Evolutionary conservation across 768 basidiomycete species (phyloP).

Genomic region (Lactifluus rugatus): DNA sequence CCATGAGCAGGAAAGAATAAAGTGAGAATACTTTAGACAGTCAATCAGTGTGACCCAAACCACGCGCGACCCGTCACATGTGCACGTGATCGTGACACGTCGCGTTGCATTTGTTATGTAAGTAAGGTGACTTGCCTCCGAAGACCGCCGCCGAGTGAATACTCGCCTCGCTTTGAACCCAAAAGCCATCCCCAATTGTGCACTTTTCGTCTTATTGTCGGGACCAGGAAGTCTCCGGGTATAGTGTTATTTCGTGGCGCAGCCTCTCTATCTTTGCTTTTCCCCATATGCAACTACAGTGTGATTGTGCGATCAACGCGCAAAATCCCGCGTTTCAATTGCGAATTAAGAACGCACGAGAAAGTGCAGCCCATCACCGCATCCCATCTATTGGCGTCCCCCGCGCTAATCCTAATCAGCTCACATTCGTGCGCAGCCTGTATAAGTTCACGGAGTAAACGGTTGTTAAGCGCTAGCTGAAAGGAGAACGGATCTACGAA

Average conservation of each 20-base stretch:
- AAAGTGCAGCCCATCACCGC: too few relatives aligned
- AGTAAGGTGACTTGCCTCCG: too few relatives aligned
- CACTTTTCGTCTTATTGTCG: not conserved
- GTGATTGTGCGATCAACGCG: not conserved
- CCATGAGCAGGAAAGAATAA: slow-evolving; percentile 16
- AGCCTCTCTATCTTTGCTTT: not conserved
- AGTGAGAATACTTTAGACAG: too few relatives aligned
- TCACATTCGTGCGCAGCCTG: not conserved
- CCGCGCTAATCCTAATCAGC: slow-evolving; percentile 2
- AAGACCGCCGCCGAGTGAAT: too few relatives aligned
- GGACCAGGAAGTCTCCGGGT: not conserved
- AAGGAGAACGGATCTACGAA: not conserved
- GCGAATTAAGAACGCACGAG: too few relatives aligned
- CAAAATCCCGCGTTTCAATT: not conserved
- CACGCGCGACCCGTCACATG: not conserved
- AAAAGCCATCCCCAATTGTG: not conserved
- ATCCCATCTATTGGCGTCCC: not conserved
- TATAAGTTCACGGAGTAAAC: not conserved
- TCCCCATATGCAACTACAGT: not conserved
- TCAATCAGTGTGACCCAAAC: not conserved
- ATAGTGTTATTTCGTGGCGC: not conserved
- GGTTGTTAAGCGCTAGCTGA: not conserved
- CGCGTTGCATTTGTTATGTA: not conserved
- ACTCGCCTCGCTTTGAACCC: too few relatives aligned
- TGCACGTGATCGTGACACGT: slow-evolving; percentile 11